Evolutionary conservation across 208 protist genomes (phyloP), one percentile per base, ranked within the genome.

Genomic region (Wallacemonas collosoma): DNA sequence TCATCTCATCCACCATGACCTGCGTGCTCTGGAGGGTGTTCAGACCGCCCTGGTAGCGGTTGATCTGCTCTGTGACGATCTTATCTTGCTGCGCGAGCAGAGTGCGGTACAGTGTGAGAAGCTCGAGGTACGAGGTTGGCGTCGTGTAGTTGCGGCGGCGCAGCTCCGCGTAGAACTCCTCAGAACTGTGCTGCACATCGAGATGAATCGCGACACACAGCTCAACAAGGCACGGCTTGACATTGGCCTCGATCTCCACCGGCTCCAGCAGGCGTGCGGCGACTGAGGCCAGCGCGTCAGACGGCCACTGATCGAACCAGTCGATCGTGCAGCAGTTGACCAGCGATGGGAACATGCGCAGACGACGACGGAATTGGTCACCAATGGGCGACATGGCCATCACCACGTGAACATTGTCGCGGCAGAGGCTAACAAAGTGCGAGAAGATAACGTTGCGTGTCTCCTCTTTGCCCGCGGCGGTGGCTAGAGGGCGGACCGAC

Each of bases 281-380:
- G 39, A 99, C 98, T 8, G 82, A 88, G 12, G 79, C 43, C 8
- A 99, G 87, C 8, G 98, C 98, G 58, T 99, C 95, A 17, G 76
- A 63, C 35, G 98, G 97, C 98, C 98, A 99, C 73, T 94, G 87
- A 70, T 94, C 90, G 72, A 98, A 99, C 98, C 98, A 99, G 79
- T 99, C 98, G 68, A 99, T 99, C 15, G 97, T 98, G 82, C 95
- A 98, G 82, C 98, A 99, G 81, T 99, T 99, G 62, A 99, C 96
- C 0, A 99, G 83, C 17, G 98, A 99, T 7, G 98, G 98, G 71
- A 99, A 99, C 95, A 98, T 98, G 76, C 97, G 93, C 60, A 98
- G 88, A 47, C 98, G 89, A 41, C 83, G 83, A 68, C 97, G 93
- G 81, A 99, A 99, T 56, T 91, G 86, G 41, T 98, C 93, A 9